Base-by-base conservation (phyloP, 202 grass and related monocot genomes). In the Elaeis oleifera region DNA sequence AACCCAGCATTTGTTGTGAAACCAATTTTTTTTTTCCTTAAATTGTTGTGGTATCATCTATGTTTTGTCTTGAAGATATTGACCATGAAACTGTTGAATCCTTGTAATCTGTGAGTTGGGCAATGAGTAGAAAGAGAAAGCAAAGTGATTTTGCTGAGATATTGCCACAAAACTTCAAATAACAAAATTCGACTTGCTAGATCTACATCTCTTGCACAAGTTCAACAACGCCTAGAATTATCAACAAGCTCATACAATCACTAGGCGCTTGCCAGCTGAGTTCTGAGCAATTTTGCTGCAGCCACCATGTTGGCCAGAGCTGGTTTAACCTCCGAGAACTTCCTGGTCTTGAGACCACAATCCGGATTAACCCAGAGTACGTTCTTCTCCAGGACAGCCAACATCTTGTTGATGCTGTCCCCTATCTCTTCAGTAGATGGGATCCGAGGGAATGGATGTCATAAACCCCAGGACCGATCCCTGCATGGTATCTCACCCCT, bases 381-480 rank as follows among this genome's bases (percentile, higher is more conserved):
- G 67, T 90, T 90, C 13, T 79, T 96, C 81, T 90, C 84, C 0
- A 96, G 84, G 3, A 96, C 87, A 1, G 90, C 90, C 0, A 96
- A 87, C 90, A 96, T 90, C 73, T 96, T 90, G 74, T 90, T 85
- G 73, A 90, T 57, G 3, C 90, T 84, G 78, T 90, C 84, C 0
- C 83, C 87, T 1, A 90, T 96, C 77, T 96, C 90, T 28, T 96
- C 90, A 0, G 76, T 66, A 4, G 79, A 80, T 0, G 90, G 90
- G 60, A 96, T 96, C 61, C 90, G 86, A 2, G 90, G 90, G 90
- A 90, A 78, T 96, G 90, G 78, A 95, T 95, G 69, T 90, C 90
- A 3, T 95, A 95, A 18, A 95, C 86, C 16, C 90, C 90, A 0
- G 90, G 86, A 32, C 90, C 90, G 1, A 96, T 95, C 52, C 86